Conservation (phyloP, 352 stramenopile genomes). For the Bremia lactucae region DNA sequence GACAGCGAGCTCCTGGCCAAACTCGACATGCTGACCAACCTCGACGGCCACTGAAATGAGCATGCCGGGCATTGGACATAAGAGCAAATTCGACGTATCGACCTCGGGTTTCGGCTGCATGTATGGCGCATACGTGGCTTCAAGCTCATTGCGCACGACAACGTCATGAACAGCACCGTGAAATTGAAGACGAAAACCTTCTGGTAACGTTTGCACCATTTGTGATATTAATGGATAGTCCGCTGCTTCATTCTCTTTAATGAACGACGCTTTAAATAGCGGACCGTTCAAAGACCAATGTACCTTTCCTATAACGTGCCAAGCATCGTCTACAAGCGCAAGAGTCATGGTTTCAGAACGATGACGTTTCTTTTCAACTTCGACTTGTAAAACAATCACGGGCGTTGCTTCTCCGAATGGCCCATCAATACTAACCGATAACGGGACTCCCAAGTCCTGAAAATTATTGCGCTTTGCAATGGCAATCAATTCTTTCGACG, state of each 20-base stretch:
- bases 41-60: conserved; percentile 77
- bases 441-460: conserved; percentile 23
- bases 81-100: conserved; percentile 86
- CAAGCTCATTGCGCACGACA: conserved; percentile 77
- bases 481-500: conserved; percentile 24
- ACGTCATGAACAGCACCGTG: conserved; percentile 84
- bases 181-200: conserved; percentile 75
- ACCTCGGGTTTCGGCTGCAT: conserved; percentile 88
- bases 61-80: conserved; percentile 94
- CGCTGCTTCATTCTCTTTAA: conserved; percentile 18
- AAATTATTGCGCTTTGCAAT: conserved; percentile 38
- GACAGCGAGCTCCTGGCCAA: conserved; percentile 89
- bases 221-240: conserved; percentile 38
- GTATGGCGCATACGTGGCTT: conserved; percentile 78
- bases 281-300: conserved; percentile 53
- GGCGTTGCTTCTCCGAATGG: conserved; percentile 35
- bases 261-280: conserved; percentile 39
- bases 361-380: conserved; percentile 29
- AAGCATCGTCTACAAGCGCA: conserved; percentile 30
- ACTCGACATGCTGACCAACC: conserved; percentile 87
- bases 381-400: conserved; percentile 40
- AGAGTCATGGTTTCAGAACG: conserved; percentile 26
- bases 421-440: conserved; percentile 48
- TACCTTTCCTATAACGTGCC: conserved; percentile 40
- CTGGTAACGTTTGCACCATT: conserved; percentile 43